These are phyloP conservation scores for Hyphopichia pseudoburtonii DNA, from an alignment of 1,139 yeast genomes.

Conservation along the genomic window DNA sequence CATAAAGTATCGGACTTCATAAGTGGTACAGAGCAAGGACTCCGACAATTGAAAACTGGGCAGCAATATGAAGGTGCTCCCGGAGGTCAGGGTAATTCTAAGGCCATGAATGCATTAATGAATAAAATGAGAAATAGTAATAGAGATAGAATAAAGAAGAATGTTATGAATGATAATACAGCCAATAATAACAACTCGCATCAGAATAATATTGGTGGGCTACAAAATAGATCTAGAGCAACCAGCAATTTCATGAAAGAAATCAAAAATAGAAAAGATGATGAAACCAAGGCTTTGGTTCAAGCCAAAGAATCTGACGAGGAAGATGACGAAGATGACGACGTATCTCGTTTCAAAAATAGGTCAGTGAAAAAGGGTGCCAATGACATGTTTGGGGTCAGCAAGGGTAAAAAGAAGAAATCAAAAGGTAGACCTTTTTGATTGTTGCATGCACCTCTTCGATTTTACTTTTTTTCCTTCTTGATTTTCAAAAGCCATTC, in stretches of 20 bases:
- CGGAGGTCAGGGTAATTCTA: conserved; percentile 21
- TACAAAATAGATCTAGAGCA: too few species aligned
- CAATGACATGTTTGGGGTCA: conserved; percentile 11
- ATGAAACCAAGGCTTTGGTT: conserved; percentile 1
- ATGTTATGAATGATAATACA: too few species aligned
- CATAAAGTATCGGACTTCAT: conserved; percentile 36
- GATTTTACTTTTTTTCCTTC: too few species aligned
- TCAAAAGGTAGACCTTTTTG: conserved; percentile 24
- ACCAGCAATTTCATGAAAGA: not conserved
- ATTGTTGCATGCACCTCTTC: too few species aligned
- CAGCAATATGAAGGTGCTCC: too few species aligned
- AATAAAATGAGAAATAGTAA: conserved; percentile 41
- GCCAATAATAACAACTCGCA: too few species aligned
- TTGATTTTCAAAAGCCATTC: too few species aligned
- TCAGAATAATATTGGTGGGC: too few species aligned
- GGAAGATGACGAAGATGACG: conserved; percentile 7
- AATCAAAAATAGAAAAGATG: not conserved
- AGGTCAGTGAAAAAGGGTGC: conserved; percentile 18
- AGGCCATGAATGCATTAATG: conserved; percentile 46
- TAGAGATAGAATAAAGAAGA: conserved; percentile 17
- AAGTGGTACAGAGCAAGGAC: conserved; percentile 11
- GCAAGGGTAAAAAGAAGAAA: conserved; percentile 10
- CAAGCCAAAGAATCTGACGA: not conserved
- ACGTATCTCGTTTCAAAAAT: conserved; percentile 12
- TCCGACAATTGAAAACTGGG: conserved; percentile 6